Base-by-base conservation (phyloP, 495 filamentous ascomycete genomes). In the Talaromyces borbonicus region DNA sequence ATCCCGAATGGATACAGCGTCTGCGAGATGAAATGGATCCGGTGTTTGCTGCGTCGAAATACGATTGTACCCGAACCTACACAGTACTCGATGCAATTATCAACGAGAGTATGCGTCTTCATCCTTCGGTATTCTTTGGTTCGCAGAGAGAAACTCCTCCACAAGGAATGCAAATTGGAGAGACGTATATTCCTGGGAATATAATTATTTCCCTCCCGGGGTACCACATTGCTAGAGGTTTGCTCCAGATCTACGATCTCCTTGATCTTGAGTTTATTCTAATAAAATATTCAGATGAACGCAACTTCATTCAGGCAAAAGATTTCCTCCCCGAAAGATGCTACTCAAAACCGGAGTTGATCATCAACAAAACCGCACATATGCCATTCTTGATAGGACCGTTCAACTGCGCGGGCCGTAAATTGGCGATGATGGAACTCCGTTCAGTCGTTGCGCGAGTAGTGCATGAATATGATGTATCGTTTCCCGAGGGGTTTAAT, bases 51-150 rank as follows among this genome's bases (percentile, higher is more conserved):
- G 46, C 51, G 0, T 23, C 57, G 2, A 49, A 33, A 0, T 27
- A 52, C 8, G 49, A 49, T 7, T 6, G 16, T 18, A 5, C 6
- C 5, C 8, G 8, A 15, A n/a, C 5, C 6, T 5, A 5, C 12
- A 37, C 5, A 37, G 5, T 37, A 5, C 12, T 37, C 16, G 11
- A 18, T 37, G 33, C 23, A 12, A 6, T 29, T 5, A 77, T 79
- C 54, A 65, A 70, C 31, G 74, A 81, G 53, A 59, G 74, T 0
- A 53, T 79, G 24, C 59, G 74, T 2, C 53, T 80, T 8, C 63
- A 74, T 52, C 68, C 66, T 5, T 63, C 74, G 0, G 57, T 68
- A 5, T 60, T 65, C 1, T 65, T 62, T 3, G 70, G 58, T 9
- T 60, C 58, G 4, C 48, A 53, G n/a, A 62, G 77, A 2, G 52